Base-by-base conservation (phyloP, 495 filamentous ascomycete species). In the Penicillium flavigenum region DNA sequence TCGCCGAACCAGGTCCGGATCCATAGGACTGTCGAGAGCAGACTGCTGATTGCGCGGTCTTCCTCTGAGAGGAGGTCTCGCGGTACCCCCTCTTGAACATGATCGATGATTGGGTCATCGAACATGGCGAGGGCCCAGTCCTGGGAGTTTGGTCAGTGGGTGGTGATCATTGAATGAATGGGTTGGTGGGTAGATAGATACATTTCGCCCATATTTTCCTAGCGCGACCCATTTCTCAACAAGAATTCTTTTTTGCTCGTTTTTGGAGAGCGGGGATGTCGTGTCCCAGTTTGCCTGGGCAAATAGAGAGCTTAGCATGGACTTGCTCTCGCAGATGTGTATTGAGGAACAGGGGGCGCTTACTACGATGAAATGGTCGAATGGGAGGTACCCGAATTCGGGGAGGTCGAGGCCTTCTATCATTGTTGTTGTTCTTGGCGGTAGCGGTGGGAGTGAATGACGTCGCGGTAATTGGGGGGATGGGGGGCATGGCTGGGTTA, bases 1-100 rank as follows among this genome's bases (percentile, higher is more conserved):
- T 50, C 43, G 7, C 60, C 60, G 51, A 46, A 62, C 56, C 60
- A 62, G 19, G 55, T 62, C 9, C 60, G 60, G 51, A 60, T 61
- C 43, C 41, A 57, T 22, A 60, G 51, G 9, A 39, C 24, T 20
- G 41, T 24, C 1, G 54, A 29, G 27, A 53, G 43, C 31, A 56
- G 14, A 9, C 47, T 54, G 16, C 48, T 42, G 10, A 47, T 17
- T 3, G 50, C 43, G 50, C 59, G 55, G n/a, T 62, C 59, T 17
- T 47, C 45, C 24, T 47, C 45, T 17, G 10, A 47, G 24, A 47
- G 45, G 45, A 47, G 45, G 45, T 47, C 45, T 47, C 31, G 26
- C 16, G 45, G 45, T 47, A 47, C 26, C 45, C 45, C 45, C 45
- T n/a, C 45, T 8, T 14, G 45, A 9, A 47, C 12, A 26, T 47